Evolutionary conservation across 2,329 filamentous ascomycete genomes (phyloP), one percentile per base, ranked within the genome.

Genomic region (Ascomycota sp.): DNA sequence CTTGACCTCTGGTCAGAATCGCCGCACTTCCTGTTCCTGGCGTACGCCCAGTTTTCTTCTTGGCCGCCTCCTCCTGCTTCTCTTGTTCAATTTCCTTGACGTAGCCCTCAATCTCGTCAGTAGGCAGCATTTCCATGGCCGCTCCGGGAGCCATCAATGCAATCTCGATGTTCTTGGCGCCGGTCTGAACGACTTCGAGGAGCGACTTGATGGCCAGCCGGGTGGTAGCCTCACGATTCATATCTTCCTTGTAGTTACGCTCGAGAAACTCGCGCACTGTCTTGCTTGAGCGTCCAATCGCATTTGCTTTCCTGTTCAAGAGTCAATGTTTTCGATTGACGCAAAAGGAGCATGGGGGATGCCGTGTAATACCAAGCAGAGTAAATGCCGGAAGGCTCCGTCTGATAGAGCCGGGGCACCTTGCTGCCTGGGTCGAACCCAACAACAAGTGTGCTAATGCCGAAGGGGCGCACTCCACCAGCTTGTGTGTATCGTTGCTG

Each of bases 81-180:
- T 98, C 91, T 46, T 85, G 79, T 64, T 98, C 92, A 54, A 98
- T 98, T 56, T 73, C 89, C 73, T 95, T 95, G 48, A 98, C 91
- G 48, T 92, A 94, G 43, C 71, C 70, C 64, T 98, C 89, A 47
- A 98, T 98, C 47, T 93, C 81, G 53, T 95, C 86, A 21, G 86
- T 77, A 3, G 83, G 81, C 42, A 98, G 68, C 73, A 93, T 85
- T 63, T 95, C 85, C 38, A 98, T 71, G 11, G 67, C 55, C 63
- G 93, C 83, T 30, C 82, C 85, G 6, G 89, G 85, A 7, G 82
- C 80, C 83, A 95, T 94, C 49, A 98, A 75, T 34, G 91, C 89
- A 47, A 98, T 95, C 61, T 98, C 89, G 47, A 98, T 98, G 58
- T 98, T 98, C 73, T 98, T 98, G 31, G 89, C 89, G 38, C 89